These are phyloP conservation scores for Ceratocystiopsis sp. DNA, from an alignment of 2,329 filamentous ascomycete species.

Conservation along the genomic window DNA sequence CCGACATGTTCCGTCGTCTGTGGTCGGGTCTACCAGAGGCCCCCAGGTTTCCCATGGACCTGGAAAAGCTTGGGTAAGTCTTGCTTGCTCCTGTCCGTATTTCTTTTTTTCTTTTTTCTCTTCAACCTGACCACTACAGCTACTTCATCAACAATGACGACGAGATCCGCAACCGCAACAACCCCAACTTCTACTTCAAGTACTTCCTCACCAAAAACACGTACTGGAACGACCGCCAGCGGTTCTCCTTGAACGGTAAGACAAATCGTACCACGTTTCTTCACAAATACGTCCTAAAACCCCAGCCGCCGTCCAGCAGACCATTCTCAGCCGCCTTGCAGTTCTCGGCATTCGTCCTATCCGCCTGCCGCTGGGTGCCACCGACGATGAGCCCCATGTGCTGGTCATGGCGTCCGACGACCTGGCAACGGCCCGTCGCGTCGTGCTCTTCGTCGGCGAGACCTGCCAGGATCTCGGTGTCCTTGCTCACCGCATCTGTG, in stretches of 20 bases:
- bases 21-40: conserved; percentile 52
- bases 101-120: not conserved
- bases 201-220: conserved; percentile 57
- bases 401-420: conserved; percentile 47
- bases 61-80: conserved; percentile 56
- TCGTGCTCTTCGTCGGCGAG: conserved; percentile 64
- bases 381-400: conserved; percentile 36
- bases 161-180: conserved; percentile 51
- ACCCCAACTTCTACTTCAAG: conserved; percentile 55
- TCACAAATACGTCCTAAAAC: too few species aligned
- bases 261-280: too few species aligned
- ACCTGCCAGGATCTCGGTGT: conserved; percentile 55
- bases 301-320: conserved; percentile 42
- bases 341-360: conserved; percentile 41
- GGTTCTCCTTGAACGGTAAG: conserved; percentile 60
- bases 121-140: conserved; percentile 22
- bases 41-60: conserved; percentile 42
- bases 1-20: conserved; percentile 72
- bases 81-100: not conserved
- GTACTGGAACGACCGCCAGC: conserved; percentile 61
- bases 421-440: conserved; percentile 37
- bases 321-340: conserved; percentile 45
- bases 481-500: conserved; percentile 51
- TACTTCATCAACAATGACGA: conserved; percentile 62
- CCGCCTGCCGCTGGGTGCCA: conserved; percentile 40